Base-by-base conservation (phyloP, 352 stramenopile genomes). In the Elongisporangium senticosum region DNA sequence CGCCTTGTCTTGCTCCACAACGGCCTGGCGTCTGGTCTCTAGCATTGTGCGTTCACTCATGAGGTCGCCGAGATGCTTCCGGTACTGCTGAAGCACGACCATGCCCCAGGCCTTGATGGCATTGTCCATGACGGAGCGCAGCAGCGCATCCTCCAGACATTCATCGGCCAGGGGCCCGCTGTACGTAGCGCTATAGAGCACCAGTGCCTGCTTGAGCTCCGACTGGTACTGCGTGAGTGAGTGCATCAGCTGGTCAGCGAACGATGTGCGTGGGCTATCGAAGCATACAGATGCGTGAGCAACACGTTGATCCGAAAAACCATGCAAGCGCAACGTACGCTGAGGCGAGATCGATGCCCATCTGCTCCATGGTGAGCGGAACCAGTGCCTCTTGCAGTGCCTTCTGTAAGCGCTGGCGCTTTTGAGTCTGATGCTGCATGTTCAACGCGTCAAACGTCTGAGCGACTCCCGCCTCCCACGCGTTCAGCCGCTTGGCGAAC, bases 221-320 rank as follows among this genome's bases (percentile, higher is more conserved):
- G 74, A 77, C 59, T 86, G 80, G 62, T 87, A 87, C 58, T 86
- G 71, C 19, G 74, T 79, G 24, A 88, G 55, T 28, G 80, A 49
- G n/a, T 61, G 58, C 23, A 76, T 50, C 1, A 90, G 61, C 1
- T 74, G 74, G 56, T 88, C 77, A 0, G 68, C 69, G 56, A 90
- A 90, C 2, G 69, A 70, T 0, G 79, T 72, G 20, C 74, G 77
- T 22, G 74, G 39, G 49, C 66, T 70, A 40, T 53, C 47, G 11
- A 13, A 13, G 58, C 15, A 26, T 4, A 28, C 2, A 59, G 2
- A 58, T 47, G 23, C 13, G 14, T 39, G 37, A 56, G 37, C 47
- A 10, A 66, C 20, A 15, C 23, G 15, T 28, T 48, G 26, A 21
- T 19, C 50, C 23, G 50, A 20, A 23, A 37, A 23, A n/a, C 10